These are phyloP conservation scores for Thalassia testudinum DNA, from an alignment of 116 monocot species.

Conservation along the genomic window DNA sequence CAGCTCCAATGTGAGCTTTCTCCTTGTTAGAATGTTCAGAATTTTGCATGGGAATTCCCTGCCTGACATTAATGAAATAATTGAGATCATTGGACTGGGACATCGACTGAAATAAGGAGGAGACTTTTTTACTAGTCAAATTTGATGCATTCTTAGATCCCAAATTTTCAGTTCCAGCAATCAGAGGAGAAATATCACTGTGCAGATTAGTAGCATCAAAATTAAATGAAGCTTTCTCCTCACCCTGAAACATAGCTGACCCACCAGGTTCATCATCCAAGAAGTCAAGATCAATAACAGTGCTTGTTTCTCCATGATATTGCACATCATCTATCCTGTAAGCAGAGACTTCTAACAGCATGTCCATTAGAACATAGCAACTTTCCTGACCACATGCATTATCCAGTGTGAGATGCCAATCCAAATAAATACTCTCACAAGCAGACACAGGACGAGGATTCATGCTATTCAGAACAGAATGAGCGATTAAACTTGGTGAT, in stretches of 20 bases:
- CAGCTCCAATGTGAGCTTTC: conserved; percentile 8
- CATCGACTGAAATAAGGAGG: conserved; percentile 37
- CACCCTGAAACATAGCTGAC: conserved; percentile 3
- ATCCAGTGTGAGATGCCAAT: conserved; percentile 83
- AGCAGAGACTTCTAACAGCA: conserved; percentile 18
- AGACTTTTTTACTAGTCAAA: conserved; percentile 14
- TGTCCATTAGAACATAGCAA: conserved; percentile 31
- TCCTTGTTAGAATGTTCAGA: conserved; percentile 13
- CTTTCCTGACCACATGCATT: conserved; percentile 48
- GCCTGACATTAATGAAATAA: conserved; percentile 57
- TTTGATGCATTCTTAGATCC: conserved; percentile 8
- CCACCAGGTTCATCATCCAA: conserved; percentile 31
- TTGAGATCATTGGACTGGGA: conserved; percentile 61
- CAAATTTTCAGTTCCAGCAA: conserved; percentile 4
- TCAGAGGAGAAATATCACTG: conserved; percentile 9
- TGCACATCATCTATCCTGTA: conserved; percentile 18
- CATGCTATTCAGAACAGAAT: conserved; percentile 25
- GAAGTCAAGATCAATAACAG: conserved; percentile 22
- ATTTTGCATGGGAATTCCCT: conserved; percentile 17
- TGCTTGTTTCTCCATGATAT: conserved; percentile 3
- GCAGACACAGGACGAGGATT: conserved; percentile 47
- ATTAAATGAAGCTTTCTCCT: conserved; percentile 17
- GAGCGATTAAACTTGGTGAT: conserved; percentile 12
- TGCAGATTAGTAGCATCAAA: conserved; percentile 6
- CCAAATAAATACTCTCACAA: conserved; percentile 73